Evolutionary conservation across 306 rosid genomes (phyloP).

Genomic region (Gastrolobium villosum): DNA sequence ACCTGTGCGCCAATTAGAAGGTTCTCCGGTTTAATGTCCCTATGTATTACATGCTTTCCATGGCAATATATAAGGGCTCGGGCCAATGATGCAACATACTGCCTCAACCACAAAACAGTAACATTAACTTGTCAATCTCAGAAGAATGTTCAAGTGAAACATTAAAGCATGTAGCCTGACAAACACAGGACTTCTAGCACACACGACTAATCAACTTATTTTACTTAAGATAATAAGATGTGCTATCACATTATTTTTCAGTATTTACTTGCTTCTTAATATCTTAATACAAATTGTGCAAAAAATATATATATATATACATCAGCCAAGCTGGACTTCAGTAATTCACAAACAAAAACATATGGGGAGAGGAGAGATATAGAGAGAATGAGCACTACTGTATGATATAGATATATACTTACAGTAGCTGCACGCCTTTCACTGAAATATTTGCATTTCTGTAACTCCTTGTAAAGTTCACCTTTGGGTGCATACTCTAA

Average conservation of each 20-base stretch:
- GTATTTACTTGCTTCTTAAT: not conserved
- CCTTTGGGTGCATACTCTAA: slow-evolving; percentile 99
- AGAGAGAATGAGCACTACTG: not conserved
- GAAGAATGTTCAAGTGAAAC: slow-evolving; percentile 19
- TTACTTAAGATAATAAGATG: not conserved
- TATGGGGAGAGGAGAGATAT: not conserved
- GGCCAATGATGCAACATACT: slow-evolving; percentile 97
- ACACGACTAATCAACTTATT: not conserved
- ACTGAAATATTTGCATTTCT: slow-evolving; percentile 94
- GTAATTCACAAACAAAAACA: not conserved
- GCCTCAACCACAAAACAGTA: slow-evolving; percentile 48
- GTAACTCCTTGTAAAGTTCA: slow-evolving; percentile 97
- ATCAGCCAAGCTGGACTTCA: not conserved
- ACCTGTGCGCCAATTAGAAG: slow-evolving; percentile 97
- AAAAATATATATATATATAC: not conserved
- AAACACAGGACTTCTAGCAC: not conserved
- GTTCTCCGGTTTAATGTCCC: slow-evolving; percentile 98
- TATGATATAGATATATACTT: slow-evolving; percentile 50
- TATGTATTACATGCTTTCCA: slow-evolving; percentile 98
- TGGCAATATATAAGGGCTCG: slow-evolving; percentile 99
- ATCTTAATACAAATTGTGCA: not conserved
- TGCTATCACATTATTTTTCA: not conserved
- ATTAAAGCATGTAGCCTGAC: not conserved
- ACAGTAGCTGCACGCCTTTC: slow-evolving; percentile 99
- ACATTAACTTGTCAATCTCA: slow-evolving; percentile 29